Evolutionary conservation across 768 basidiomycete genomes (phyloP).

Genomic region (Hortiboletus campestris): DNA sequence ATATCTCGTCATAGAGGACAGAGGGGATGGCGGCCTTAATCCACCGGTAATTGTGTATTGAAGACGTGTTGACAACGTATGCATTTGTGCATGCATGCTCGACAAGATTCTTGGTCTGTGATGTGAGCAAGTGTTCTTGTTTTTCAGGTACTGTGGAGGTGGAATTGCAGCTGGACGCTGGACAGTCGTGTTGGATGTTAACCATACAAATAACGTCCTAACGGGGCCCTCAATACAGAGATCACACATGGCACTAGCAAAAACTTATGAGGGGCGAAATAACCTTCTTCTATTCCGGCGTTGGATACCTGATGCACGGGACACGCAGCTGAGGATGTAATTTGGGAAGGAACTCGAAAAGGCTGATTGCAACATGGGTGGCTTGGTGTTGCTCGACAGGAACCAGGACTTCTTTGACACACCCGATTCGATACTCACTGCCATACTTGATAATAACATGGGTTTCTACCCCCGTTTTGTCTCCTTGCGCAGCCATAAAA

Average conservation of each 20-base stretch:
- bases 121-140: neutral
- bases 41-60: neutral
- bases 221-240: neutral
- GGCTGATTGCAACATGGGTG: neutral
- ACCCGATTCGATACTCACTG: neutral
- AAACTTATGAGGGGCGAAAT: neutral
- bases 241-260: too few relatives aligned
- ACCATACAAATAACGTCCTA: neutral
- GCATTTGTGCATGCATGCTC: neutral
- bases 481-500: neutral
- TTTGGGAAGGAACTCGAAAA: neutral
- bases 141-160: neutral
- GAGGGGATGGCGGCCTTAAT: neutral
- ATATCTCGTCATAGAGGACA: neutral
- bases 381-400: neutral
- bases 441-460: neutral
- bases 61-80: neutral
- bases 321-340: neutral
- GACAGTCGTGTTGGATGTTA: neutral
- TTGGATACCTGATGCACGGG: neutral
- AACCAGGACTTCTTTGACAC: neutral
- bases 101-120: neutral
- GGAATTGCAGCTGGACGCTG: neutral
- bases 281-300: neutral
- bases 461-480: neutral